Evolutionary conservation across 306 rosid species (phyloP).

Genomic region (Crotalaria pallida): DNA sequence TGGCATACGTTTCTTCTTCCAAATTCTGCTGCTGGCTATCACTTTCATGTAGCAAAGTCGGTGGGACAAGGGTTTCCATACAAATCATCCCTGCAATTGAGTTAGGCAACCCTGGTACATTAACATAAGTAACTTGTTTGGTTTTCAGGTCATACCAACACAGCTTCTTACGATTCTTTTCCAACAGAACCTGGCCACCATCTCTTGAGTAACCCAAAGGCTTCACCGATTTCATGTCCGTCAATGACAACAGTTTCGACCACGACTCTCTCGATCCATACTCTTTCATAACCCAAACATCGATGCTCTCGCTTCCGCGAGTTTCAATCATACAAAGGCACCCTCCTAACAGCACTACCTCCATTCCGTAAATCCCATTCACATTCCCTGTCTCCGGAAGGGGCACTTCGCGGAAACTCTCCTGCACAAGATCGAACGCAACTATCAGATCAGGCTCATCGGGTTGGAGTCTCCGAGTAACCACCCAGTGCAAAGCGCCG

Average conservation of each 20-base stretch:
- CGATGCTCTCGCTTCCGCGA: slow-evolving; percentile 17
- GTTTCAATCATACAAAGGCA: slow-evolving; percentile 48
- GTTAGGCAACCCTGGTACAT: slow-evolving; percentile 33
- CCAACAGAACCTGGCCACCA: slow-evolving; percentile 41
- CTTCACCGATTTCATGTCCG: slow-evolving; percentile 28
- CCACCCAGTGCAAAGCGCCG: slow-evolving; percentile 68
- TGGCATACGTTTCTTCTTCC: not conserved
- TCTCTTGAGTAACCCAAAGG: slow-evolving; percentile 51
- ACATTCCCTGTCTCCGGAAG: slow-evolving; percentile 34
- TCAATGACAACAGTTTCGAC: slow-evolving; percentile 39
- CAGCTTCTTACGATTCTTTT: slow-evolving; percentile 36
- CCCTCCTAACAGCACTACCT: slow-evolving; percentile 41
- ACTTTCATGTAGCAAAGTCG: slow-evolving; percentile 5
- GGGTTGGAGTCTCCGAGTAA: slow-evolving; percentile 26
- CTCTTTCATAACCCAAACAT: slow-evolving; percentile 64
- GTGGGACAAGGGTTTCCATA: slow-evolving; percentile 49
- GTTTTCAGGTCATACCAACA: slow-evolving; percentile 48
- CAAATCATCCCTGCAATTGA: slow-evolving; percentile 36
- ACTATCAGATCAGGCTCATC: slow-evolving; percentile 35
- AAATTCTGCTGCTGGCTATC: slow-evolving; percentile 8
- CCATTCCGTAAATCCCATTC: slow-evolving; percentile 27
- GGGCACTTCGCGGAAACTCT: slow-evolving; percentile 41
- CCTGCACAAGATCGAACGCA: slow-evolving; percentile 41
- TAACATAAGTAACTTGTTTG: slow-evolving; percentile 16
- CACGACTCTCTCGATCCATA: slow-evolving; percentile 51